Percentiles rank a stretch among this genome's conserved stretches.
Evolutionary conservation across 176 grass and related monocot species (phyloP).

Genomic region (Avena atlantica): DNA sequence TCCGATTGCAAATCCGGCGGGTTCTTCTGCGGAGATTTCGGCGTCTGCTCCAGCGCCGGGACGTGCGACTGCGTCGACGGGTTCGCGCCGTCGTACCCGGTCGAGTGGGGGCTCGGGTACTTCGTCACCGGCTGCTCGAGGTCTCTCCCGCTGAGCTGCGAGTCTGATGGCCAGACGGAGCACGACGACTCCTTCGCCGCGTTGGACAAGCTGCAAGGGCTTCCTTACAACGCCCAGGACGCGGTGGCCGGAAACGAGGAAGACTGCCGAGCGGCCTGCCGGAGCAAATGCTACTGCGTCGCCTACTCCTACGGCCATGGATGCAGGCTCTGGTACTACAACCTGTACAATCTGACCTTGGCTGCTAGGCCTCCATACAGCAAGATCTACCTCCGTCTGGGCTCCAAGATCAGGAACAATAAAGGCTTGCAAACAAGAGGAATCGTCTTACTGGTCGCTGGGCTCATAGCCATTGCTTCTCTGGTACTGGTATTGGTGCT

Average conservation of each 20-base stretch:
- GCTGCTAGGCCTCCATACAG: conserved; percentile 17
- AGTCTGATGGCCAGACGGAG: not conserved
- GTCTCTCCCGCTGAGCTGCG: conserved; percentile 52
- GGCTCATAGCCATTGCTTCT: not conserved
- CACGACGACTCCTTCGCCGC: conserved; percentile 37
- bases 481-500: conserved; percentile 15
- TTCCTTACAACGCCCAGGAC: conserved; percentile 45
- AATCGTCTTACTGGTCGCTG: conserved; percentile 6
- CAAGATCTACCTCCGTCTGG: conserved; percentile 29
- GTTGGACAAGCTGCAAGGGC: conserved; percentile 30
- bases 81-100: conserved; percentile 35
- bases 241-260: conserved; percentile 20
- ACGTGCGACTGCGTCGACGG: conserved; percentile 46
- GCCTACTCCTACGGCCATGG: conserved; percentile 39
- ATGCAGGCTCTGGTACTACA: conserved; percentile 50
- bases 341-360: conserved; percentile 39
- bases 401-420: conserved; percentile 32
- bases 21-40: conserved; percentile 57
- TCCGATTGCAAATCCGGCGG: conserved; percentile 48
- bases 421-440: conserved; percentile 30
- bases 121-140: conserved; percentile 52
- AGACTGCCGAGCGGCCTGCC: conserved; percentile 47
- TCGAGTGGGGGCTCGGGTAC: conserved; percentile 35
- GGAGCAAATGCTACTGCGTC: conserved; percentile 53
- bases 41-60: conserved; percentile 21